These are phyloP conservation scores for Scheffersomyces lignosus DNA, from an alignment of 805 yeast species.

Conservation along the genomic window DNA sequence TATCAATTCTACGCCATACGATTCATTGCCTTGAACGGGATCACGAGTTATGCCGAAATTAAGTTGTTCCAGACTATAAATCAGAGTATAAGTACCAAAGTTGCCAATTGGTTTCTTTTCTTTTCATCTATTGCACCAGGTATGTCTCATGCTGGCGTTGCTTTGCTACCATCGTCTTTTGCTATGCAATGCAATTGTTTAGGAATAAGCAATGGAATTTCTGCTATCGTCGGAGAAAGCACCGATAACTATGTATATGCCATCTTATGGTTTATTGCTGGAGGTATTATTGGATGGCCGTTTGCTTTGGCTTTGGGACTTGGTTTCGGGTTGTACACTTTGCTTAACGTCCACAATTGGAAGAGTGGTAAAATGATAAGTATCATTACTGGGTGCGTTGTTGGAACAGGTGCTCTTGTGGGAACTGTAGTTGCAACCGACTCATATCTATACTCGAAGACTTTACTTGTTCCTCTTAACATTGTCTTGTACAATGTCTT, in stretches of 20 bases:
- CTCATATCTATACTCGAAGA: slow-evolving; percentile 57
- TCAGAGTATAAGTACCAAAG: slow-evolving; percentile 28
- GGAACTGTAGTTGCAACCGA: slow-evolving; percentile 48
- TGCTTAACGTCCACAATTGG: slow-evolving; percentile 10
- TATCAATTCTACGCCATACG: slow-evolving; percentile 57
- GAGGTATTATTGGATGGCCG: slow-evolving; percentile 91
- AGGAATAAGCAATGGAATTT: slow-evolving; percentile 41
- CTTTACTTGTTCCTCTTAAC: slow-evolving; percentile 74
- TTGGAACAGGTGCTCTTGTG: slow-evolving; percentile 17
- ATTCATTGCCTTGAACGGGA: slow-evolving; percentile 33
- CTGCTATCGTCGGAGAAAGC: slow-evolving; percentile 15
- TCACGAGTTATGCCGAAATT: slow-evolving; percentile 52
- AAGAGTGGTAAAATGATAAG: slow-evolving; percentile 2
- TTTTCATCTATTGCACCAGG: slow-evolving; percentile 71
- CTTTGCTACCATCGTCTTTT: slow-evolving; percentile 80
- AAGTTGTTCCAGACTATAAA: slow-evolving; percentile 46
- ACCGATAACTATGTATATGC: slow-evolving; percentile 18
- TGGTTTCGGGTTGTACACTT: slow-evolving; percentile 53
- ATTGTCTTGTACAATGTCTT: slow-evolving; percentile 79
- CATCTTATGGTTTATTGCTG: slow-evolving; percentile 52
- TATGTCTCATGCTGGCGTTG: slow-evolving; percentile 83
- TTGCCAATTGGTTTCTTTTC: slow-evolving; percentile 63
- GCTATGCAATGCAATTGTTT: slow-evolving; percentile 53
- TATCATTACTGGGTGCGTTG: slow-evolving; percentile 14
- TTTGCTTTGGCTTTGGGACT: slow-evolving; percentile 65